Percentiles rank a stretch among this genome's conserved stretches.
These are phyloP conservation scores for Afroboletus lepidellus DNA, from an alignment of 1,284 basidiomycete genomes.

Conservation along the genomic window DNA sequence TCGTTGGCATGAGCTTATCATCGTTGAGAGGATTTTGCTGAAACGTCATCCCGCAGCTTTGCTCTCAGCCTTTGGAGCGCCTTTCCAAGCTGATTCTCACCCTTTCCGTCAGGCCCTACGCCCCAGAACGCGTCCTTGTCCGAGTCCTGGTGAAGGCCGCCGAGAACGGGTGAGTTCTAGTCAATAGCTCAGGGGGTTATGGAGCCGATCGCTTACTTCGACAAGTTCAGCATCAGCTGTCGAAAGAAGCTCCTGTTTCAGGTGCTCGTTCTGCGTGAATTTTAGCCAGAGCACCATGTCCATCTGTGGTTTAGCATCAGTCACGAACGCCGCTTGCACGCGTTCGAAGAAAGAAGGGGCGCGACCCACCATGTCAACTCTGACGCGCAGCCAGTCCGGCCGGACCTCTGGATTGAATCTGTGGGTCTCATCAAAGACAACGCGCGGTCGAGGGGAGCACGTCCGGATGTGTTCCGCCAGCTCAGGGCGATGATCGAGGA, in stretches of 20 bases:
- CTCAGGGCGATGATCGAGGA: conserved; percentile 36
- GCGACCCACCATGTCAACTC: conserved; percentile 33
- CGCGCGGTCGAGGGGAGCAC: conserved; percentile 35
- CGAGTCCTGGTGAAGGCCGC: conserved; percentile 32
- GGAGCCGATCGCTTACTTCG: conserved; percentile 28
- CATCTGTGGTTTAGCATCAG: conserved; percentile 27
- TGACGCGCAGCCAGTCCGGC: conserved; percentile 36
- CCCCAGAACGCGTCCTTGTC: conserved; percentile 41
- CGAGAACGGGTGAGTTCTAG: conserved; percentile 21
- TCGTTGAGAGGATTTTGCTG: conserved; percentile 12
- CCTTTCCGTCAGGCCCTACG: conserved; percentile 36
- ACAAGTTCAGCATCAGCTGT: conserved; percentile 38
- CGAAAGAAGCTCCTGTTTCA: conserved; percentile 35
- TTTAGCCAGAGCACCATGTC: conserved; percentile 36
- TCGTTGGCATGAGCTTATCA: conserved; percentile 28
- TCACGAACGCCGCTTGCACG: conserved; percentile 11
- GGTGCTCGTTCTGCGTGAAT: conserved; percentile 35
- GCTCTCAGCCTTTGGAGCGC: conserved; percentile 36
- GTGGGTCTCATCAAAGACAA: conserved; percentile 40
- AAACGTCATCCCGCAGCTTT: conserved; percentile 28
- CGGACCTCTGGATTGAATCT: conserved; percentile 39
- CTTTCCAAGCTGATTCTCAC: conserved; percentile 39
- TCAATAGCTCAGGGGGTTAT: conserved; percentile 1
- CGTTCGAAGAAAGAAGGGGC: conserved; percentile 6
- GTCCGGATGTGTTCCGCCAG: conserved; percentile 40